Evolutionary conservation across 73 alveolate genomes (phyloP), one percentile per base, ranked within the genome.

Genomic region (Paramecium sonneborni): DNA sequence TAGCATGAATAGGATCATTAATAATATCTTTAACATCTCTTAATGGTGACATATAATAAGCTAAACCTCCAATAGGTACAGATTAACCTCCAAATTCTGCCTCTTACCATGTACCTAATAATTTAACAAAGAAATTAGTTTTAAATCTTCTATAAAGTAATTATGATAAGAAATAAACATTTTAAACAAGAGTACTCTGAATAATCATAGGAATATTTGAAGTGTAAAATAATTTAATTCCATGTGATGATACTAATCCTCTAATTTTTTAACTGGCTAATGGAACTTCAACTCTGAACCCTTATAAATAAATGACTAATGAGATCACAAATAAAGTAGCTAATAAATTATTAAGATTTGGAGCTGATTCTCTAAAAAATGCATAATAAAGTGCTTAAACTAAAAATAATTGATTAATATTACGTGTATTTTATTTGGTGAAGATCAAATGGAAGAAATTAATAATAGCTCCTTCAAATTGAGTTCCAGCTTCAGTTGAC

Each of bases 41-140:
- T 24, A 99, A 99, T 23, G 99, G 99, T 39, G 99, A 92, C 90
- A 99, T 96, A 96, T 97, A 97, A 92, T 99, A 99, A 20, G 98
- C 99, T 55, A 99, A 96, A 24, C 99, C 99, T 30, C 99, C 99
- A 20, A 98, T 97, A 6, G 99, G 99, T 55, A 98, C 96, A 15
- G 99, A 94, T 85, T 97, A 97, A 41, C 99, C 99, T 55, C 84
- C 85, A 23, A 52, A 76, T 37, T 35, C 91, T 56, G 76, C 91
- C 37, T 88, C 94, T 94, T 98, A 98, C 99, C 99, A 99, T 88
- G 97, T 96, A 37, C 99, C 99, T 46, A 99, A 92, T 70, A 97
- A 94, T 86, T 96, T 94, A 85, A 99, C 97, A 57, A 98, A 91
- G 97, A 98, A 95, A 95, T 97, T 96, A 52, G 98, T 96, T 93